These are phyloP conservation scores for Monilinia fructicola DNA, from an alignment of 2,329 filamentous ascomycete genomes.

Conservation along the genomic window DNA sequence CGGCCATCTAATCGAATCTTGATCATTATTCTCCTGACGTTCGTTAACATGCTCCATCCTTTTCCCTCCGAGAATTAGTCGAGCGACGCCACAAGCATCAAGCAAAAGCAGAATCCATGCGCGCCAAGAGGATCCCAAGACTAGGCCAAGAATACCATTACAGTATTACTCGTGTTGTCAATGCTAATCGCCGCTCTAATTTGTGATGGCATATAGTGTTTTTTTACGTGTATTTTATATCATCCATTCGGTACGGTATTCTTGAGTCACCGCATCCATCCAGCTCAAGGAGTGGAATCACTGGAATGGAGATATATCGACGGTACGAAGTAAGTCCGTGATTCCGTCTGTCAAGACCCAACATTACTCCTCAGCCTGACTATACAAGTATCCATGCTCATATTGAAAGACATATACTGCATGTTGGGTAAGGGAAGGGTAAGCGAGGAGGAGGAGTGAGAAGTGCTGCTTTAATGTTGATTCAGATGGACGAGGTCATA, in stretches of 20 bases:
- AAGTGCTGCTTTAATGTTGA: neutral
- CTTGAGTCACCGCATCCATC: too few relatives aligned
- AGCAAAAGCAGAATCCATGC: neutral
- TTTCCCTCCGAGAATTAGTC: neutral
- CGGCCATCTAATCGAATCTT: neutral
- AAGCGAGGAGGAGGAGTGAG: neutral
- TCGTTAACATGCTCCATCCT: neutral
- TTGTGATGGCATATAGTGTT: too few relatives aligned
- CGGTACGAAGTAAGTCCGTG: too few relatives aligned
- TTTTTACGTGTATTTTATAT: too few relatives aligned
- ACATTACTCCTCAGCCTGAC: too few relatives aligned
- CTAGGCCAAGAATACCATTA: neutral
- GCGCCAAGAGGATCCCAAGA: neutral
- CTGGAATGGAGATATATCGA: too few relatives aligned
- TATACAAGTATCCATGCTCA: neutral
- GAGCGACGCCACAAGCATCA: neutral
- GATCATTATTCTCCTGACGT: neutral
- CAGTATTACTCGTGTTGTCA: neutral
- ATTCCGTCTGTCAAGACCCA: too few relatives aligned
- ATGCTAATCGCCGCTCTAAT: neutral
- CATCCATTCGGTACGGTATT: too few relatives aligned
- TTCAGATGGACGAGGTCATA: neutral
- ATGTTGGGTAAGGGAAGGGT: neutral
- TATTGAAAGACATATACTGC: neutral
- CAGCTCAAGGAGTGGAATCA: too few relatives aligned